Conservation (phyloP, 257 asterid species). For the Solanum medicagineum region DNA sequence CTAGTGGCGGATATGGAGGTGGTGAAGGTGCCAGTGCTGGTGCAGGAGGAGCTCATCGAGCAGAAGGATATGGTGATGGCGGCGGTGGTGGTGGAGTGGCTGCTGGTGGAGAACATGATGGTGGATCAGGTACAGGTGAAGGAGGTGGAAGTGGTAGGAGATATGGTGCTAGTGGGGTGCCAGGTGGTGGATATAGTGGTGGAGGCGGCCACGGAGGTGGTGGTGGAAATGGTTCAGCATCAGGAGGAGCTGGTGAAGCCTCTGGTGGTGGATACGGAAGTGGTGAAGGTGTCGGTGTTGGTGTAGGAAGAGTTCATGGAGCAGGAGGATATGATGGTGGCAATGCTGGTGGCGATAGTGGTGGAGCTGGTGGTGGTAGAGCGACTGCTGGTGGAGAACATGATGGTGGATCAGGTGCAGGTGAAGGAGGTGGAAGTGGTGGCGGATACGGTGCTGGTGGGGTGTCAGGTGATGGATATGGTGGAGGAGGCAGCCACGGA, state of each 20-base stretch:
- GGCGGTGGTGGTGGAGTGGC: neutral
- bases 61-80: neutral
- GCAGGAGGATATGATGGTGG: neutral
- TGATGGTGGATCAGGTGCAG: conserved; percentile 7
- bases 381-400: conserved; percentile 10
- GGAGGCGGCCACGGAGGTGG: conserved; percentile 8
- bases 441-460: conserved; percentile 34
- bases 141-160: conserved; percentile 24
- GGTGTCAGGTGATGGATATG: conserved; percentile 18
- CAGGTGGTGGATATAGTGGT: conserved; percentile 2
- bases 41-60: neutral
- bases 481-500: conserved; percentile 9
- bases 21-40: conserved; percentile 19
- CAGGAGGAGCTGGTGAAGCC: conserved; percentile 22
- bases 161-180: conserved; percentile 22
- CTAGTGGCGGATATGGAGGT: conserved; percentile 14
- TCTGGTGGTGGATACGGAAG: conserved; percentile 16
- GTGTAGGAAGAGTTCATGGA: neutral
- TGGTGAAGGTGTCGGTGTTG: conserved; percentile 18
- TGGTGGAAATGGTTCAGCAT: conserved; percentile 37
- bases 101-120: conserved; percentile 16
- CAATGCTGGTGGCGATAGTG: neutral
- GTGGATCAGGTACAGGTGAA: conserved; percentile 6
- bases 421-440: conserved; percentile 5
- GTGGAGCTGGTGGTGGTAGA: neutral